These are phyloP conservation scores for Trichocladium uniseriatum DNA, from an alignment of 495 filamentous ascomycete species.

Conservation along the genomic window DNA sequence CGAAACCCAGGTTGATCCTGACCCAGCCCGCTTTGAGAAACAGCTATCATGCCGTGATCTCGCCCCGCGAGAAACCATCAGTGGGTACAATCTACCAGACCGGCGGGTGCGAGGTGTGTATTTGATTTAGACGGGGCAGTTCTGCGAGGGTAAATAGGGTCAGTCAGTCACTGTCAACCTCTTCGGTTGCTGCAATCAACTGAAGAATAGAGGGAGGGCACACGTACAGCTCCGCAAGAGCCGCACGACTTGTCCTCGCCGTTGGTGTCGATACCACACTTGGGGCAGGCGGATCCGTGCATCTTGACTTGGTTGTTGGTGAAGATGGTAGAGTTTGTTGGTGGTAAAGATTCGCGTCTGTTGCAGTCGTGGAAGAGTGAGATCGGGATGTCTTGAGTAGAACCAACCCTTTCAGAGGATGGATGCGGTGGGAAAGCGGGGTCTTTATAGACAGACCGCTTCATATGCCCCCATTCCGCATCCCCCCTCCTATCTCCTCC, in stretches of 20 bases:
- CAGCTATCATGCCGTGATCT: no score
- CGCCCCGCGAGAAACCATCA: no score
- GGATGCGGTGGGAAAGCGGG: conserved; percentile 1
- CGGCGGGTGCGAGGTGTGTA: background rate
- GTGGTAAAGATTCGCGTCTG: no score
- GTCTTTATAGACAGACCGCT: conserved; percentile 2
- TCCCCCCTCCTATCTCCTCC: background rate
- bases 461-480: background rate
- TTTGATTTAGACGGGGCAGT: conserved; percentile 16
- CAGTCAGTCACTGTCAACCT: background rate
- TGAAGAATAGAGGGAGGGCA: background rate
- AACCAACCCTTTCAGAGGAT: background rate
- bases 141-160: conserved; percentile 1
- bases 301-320: conserved; percentile 23
- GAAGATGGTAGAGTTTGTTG: background rate
- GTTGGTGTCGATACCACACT: conserved; percentile 34
- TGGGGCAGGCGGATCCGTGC: conserved; percentile 40
- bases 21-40: no score
- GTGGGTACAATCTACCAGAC: no score
- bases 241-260: conserved; percentile 37
- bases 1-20: no score
- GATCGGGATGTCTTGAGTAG: background rate
- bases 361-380: background rate
- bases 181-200: no score
- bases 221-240: conserved; percentile 41